Base-by-base conservation (phyloP, 73 alveolate genomes). In the Paramecium caudatum region DNA sequence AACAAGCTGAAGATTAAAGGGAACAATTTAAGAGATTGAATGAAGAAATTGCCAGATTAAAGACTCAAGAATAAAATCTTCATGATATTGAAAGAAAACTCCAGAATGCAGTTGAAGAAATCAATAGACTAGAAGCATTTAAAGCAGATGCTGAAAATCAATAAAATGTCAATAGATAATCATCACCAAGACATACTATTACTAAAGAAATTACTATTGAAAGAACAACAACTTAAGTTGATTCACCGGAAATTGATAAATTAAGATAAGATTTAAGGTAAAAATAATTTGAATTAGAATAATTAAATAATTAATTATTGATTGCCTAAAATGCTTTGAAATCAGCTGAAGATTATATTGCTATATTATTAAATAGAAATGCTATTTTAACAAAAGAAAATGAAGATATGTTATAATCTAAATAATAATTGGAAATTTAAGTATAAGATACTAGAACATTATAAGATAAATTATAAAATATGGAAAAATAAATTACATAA, bases 381-480 rank as follows among this genome's bases (percentile, higher is more conserved):
- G 19, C 36, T 41, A 43, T 45, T 4, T 37, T 41, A 15, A 19
- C 17, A 12, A 74, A 74, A 41, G 88, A 74, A 45, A 74, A 74
- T 74, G 88, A 74, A 45, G 88, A 74, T 19, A 39, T 69, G 62
- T 23, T 33, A 1, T 17, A 69, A 69, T 27, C 25, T 16, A 69
- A 69, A 16, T 19, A 36, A 36, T 33, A 36, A 39, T 69, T 69
- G 16, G 86, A 69, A 69, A n/a, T 69, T 15, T 5, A 34, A 39
- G 86, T 37, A 16, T n/a, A 69, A 69, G 86, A 74, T 41, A 74
- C 88, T 4, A 74, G 68, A 45, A 74, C 88, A 8, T 47, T 74
- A 17, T 32, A 74, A 39, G 86, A 69, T 36, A 69, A 39, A 69
- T 36, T 69, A 7, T 69, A 69, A n/a, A 69, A 69, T 69, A 15